A percentile compares a stretch with the other conserved stretches of the same genome.
Evolutionary conservation across 2,329 filamentous ascomycete genomes (phyloP).

Genomic region (Trichophyton verrucosum): DNA sequence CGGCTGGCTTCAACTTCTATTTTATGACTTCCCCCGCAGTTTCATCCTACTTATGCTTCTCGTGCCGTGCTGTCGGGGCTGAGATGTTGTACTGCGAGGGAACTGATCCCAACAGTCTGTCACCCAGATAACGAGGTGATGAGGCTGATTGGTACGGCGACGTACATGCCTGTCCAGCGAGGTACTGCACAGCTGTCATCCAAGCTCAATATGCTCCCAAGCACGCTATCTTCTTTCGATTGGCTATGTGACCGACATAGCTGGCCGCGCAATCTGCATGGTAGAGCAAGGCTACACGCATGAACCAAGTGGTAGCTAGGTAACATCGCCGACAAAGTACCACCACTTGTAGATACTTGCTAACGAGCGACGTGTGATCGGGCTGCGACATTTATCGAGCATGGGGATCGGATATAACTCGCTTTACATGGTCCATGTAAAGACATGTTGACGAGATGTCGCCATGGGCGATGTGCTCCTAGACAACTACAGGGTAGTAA

Average conservation of each 20-base stretch:
- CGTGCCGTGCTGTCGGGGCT: neutral
- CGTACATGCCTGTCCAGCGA: neutral
- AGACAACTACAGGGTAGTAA: no score
- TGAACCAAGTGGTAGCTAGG: neutral
- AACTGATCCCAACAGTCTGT: neutral
- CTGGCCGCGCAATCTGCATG: neutral
- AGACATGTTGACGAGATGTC: no score
- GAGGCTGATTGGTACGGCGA: neutral
- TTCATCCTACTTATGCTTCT: neutral
- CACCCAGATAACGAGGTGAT: neutral
- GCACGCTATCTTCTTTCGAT: neutral
- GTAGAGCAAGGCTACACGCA: neutral
- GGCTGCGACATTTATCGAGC: neutral
- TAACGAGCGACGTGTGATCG: neutral
- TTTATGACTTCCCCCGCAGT: neutral
- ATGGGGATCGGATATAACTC: neutral
- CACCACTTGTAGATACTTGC: neutral
- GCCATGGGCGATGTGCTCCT: no score
- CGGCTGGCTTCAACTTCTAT: neutral
- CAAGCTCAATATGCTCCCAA: neutral
- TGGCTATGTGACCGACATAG: neutral
- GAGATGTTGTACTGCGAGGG: neutral
- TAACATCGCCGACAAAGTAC: neutral
- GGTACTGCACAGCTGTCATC: neutral
- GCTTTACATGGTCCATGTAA: no score